Percentiles rank a stretch among this genome's conserved stretches.
phyloP scores from a whole-genome alignment of 495 filamentous ascomycete species.

The Penicillium bovifimosum region DNA sequence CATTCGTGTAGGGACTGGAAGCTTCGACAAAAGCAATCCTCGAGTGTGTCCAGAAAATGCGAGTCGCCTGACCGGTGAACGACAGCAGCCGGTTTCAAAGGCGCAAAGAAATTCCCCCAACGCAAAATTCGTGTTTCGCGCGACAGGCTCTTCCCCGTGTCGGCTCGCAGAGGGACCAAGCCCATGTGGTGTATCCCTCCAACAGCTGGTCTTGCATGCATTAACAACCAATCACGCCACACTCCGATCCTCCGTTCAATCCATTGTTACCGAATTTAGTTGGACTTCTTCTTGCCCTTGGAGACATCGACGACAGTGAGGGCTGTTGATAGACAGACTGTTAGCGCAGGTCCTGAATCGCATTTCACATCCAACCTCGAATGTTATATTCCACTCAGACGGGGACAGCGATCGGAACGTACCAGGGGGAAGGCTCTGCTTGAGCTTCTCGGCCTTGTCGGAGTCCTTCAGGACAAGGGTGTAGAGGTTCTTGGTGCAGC shows the following conservation, averaged over 20 bases:
- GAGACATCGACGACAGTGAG: conserved; percentile 72
- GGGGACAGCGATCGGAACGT: conserved; percentile 35
- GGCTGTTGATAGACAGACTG: conserved; percentile 42
- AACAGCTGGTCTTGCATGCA: conserved; percentile 33
- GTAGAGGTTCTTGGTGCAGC: conserved; percentile 91
- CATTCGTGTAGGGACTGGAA: conserved; percentile 33
- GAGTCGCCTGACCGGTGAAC: conserved; percentile 32
- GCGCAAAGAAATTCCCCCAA: conserved; percentile 25
- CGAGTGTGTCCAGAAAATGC: conserved; percentile 31
- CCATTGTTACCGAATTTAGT: conserved; percentile 34
- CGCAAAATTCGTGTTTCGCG: conserved; percentile 5
- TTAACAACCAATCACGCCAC: conserved; percentile 28
- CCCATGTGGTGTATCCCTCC: conserved; percentile 21
- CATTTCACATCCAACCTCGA: not conserved
- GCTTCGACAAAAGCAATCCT: conserved; percentile 33
- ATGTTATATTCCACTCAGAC: conserved; percentile 3
- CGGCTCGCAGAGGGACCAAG: conserved; percentile 35
- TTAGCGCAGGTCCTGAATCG: conserved; percentile 8
- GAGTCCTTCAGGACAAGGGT: conserved; percentile 94
- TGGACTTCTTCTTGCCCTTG: conserved; percentile 62
- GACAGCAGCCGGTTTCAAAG: conserved; percentile 24
- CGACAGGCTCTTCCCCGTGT: conserved; percentile 25
- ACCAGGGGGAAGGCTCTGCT: conserved; percentile 97
- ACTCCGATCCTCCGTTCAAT: conserved; percentile 30
- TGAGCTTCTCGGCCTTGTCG: conserved; percentile 99